A percentile compares a stretch with the other conserved stretches of the same genome.
Evolutionary conservation across 768 basidiomycete genomes (phyloP).

Genomic region (Pisolithus marmoratus): DNA sequence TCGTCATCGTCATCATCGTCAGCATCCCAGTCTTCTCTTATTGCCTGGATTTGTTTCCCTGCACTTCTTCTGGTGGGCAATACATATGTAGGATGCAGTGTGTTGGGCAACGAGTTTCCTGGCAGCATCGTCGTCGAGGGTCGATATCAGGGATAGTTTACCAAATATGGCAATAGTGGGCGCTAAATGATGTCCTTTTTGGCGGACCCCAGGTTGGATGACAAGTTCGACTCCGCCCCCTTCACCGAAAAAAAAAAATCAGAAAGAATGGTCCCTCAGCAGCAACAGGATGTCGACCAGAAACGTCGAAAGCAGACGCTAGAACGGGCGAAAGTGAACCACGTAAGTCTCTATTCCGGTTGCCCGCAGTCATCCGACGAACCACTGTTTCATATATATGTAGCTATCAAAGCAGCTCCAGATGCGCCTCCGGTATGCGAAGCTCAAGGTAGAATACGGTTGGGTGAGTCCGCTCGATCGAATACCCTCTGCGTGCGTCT

Average conservation of each 20-base stretch:
- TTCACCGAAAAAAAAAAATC: too few species aligned
- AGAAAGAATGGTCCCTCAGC: not conserved
- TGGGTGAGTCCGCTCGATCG: constrained; percentile 49
- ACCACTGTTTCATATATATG: constrained; percentile 1
- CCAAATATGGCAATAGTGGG: too few species aligned
- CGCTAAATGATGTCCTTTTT: too few species aligned
- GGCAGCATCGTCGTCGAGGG: too few species aligned
- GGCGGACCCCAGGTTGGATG: too few species aligned
- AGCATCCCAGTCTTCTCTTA: constrained; percentile 57
- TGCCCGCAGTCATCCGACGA: not conserved
- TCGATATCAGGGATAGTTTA: too few species aligned
- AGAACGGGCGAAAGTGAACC: not conserved
- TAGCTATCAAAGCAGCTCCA: constrained; percentile 70
- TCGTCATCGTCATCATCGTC: constrained; percentile 43
- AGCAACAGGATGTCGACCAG: not conserved
- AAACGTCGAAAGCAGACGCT: not conserved
- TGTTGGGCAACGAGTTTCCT: too few species aligned
- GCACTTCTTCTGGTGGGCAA: not conserved
- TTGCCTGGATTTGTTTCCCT: constrained; percentile 3
- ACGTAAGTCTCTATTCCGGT: constrained; percentile 1
- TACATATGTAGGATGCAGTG: not conserved
- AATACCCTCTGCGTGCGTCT: not conserved
- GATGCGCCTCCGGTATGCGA: constrained; percentile 70
- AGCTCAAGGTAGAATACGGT: constrained; percentile 74
- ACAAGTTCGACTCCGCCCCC: too few species aligned